Evolutionary conservation across 352 stramenopile genomes (phyloP).

Genomic region (Globisporangium solare): DNA sequence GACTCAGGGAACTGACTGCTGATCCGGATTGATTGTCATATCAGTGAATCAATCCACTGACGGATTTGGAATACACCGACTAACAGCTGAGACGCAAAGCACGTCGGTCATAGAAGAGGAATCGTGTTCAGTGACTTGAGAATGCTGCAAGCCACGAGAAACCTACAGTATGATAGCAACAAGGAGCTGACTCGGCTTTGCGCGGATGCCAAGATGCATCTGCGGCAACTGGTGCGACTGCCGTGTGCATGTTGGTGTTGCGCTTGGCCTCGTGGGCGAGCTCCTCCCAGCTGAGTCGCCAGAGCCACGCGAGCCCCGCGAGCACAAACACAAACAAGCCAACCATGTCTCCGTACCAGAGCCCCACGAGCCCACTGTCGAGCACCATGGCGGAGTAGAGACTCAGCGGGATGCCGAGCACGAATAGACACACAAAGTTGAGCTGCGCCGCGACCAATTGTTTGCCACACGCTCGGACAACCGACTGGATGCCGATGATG

Average conservation of each 20-base stretch:
- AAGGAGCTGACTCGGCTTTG: too few species aligned
- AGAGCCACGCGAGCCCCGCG: constrained; percentile 35
- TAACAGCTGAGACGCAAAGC: too few species aligned
- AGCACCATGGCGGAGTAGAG: constrained; percentile 12
- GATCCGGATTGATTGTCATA: too few species aligned
- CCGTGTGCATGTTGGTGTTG: constrained; percentile 24
- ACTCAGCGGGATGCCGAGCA: constrained; percentile 18
- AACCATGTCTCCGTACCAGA: constrained; percentile 55
- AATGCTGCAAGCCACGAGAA: too few species aligned
- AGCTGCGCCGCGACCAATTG: constrained; percentile 12
- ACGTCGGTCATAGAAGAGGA: too few species aligned
- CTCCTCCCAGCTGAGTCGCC: constrained; percentile 40
- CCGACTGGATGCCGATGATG: constrained; percentile 9
- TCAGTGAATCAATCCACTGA: too few species aligned
- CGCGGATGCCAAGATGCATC: neutral
- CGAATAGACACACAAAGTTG: constrained; percentile 13
- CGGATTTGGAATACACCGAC: too few species aligned
- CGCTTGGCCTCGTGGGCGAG: constrained; percentile 47
- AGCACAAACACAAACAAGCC: constrained; percentile 36
- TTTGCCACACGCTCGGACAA: constrained; percentile 14
- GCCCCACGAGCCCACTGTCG: constrained; percentile 19
- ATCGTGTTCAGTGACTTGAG: too few species aligned
- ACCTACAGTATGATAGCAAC: too few species aligned
- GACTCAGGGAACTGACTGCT: too few species aligned
- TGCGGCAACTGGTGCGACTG: neutral